Conservation (phyloP, 2,329 filamentous ascomycete genomes). For the Curvularia eragrostidis region DNA sequence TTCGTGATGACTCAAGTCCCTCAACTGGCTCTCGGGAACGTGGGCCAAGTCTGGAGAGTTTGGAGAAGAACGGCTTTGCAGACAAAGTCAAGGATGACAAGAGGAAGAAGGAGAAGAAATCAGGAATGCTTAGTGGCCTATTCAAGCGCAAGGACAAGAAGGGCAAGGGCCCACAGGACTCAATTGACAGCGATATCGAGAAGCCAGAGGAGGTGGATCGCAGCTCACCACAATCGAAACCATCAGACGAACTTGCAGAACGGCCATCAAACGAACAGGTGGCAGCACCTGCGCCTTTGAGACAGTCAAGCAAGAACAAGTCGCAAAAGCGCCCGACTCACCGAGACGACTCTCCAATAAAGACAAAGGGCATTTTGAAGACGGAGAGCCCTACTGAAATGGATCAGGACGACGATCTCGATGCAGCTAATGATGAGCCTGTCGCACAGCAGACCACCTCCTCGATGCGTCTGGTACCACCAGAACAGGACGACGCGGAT, state of each 20-base stretch:
- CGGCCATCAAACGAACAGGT: constrained; percentile 41
- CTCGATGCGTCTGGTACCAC: constrained; percentile 46
- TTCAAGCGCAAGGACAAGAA: constrained; percentile 73
- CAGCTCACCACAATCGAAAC: constrained; percentile 44
- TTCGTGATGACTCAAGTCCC: constrained; percentile 75
- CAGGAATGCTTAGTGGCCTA: constrained; percentile 73
- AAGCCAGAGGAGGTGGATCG: constrained; percentile 50
- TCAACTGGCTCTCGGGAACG: constrained; percentile 54
- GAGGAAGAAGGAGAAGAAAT: constrained; percentile 74
- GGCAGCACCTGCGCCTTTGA: constrained; percentile 29
- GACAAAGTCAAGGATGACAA: constrained; percentile 75
- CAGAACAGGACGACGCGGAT: constrained; percentile 34
- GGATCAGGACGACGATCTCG: constrained; percentile 25
- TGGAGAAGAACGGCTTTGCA: constrained; percentile 69
- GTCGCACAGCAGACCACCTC: constrained; percentile 29
- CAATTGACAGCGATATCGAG: constrained; percentile 54
- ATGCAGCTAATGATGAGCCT: constrained; percentile 20
- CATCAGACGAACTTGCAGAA: constrained; percentile 39
- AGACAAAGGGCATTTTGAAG: constrained; percentile 42
- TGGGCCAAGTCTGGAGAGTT: constrained; percentile 74
- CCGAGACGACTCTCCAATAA: constrained; percentile 43
- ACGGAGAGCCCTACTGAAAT: constrained; percentile 41
- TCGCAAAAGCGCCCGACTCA: constrained; percentile 45
- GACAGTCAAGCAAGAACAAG: constrained; percentile 49
- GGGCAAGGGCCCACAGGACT: constrained; percentile 39